Evolutionary conservation across 2,329 filamentous ascomycete genomes (phyloP).

Genomic region (Arthrobotrys sinensis): DNA sequence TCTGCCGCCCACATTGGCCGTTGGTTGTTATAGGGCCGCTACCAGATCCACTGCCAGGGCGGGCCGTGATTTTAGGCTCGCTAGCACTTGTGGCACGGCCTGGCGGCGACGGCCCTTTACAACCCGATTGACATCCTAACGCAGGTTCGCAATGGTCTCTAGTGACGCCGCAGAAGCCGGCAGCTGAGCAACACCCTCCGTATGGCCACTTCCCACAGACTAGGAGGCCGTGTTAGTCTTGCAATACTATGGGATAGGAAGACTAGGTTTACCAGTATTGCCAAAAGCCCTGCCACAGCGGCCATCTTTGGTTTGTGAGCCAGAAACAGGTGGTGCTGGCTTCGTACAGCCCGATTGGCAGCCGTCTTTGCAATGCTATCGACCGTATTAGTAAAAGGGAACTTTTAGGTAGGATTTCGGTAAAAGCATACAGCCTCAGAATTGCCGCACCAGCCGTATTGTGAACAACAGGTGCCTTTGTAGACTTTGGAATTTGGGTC

Average conservation of each 20-base stretch:
- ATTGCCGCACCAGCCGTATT: conserved; percentile 69
- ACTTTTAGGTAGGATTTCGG: not conserved
- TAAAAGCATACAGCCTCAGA: conserved; percentile 64
- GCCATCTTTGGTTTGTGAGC: conserved; percentile 63
- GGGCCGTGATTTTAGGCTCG: conserved; percentile 57
- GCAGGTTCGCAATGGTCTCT: conserved; percentile 51
- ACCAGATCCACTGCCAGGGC: conserved; percentile 63
- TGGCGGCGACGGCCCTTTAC: conserved; percentile 53
- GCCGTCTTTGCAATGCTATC: conserved; percentile 66
- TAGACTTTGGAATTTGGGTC: conserved; percentile 69
- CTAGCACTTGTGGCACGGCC: conserved; percentile 37
- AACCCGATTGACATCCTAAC: conserved; percentile 65
- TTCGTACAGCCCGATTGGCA: conserved; percentile 68
- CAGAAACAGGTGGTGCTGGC: conserved; percentile 59
- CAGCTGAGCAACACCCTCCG: conserved; percentile 64
- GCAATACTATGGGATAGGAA: not conserved
- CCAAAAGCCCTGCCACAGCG: conserved; percentile 64
- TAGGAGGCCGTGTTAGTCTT: not conserved
- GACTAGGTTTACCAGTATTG: conserved; percentile 61
- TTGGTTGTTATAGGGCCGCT: conserved; percentile 69
- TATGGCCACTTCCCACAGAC: conserved; percentile 62
- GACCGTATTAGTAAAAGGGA: not conserved
- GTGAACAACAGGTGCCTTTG: conserved; percentile 69
- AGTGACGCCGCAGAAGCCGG: conserved; percentile 62
- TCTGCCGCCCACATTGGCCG: conserved; percentile 71